Evolutionary conservation across 495 filamentous ascomycete species (phyloP).

Genomic region (Aspergillus conjunctus): DNA sequence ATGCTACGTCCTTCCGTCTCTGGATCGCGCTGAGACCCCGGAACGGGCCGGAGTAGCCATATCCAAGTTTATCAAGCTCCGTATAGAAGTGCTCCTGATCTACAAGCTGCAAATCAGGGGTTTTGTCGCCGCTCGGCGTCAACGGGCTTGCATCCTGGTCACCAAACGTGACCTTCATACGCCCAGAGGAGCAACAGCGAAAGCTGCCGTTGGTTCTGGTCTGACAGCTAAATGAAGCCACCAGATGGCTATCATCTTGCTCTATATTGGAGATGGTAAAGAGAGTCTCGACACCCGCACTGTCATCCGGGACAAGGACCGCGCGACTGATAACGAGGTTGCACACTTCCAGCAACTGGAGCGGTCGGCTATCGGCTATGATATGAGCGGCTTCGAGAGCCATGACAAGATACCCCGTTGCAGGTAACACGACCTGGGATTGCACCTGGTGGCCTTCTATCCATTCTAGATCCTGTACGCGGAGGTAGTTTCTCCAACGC

Average conservation of each 20-base stretch:
- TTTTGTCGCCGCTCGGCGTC: not conserved
- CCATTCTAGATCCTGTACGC: slow-evolving; percentile 22
- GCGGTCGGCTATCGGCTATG: slow-evolving; percentile 6
- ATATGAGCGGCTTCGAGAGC: slow-evolving; percentile 29
- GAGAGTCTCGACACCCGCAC: slow-evolving; percentile 4
- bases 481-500: slow-evolving; percentile 30
- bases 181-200: slow-evolving; percentile 4
- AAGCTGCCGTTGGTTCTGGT: not conserved
- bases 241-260: no score
- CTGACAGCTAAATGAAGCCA: slow-evolving; percentile 10
- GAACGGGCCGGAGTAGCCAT: slow-evolving; percentile 28
- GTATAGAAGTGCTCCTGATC: slow-evolving; percentile 29
- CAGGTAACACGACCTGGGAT: slow-evolving; percentile 28
- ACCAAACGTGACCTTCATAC: slow-evolving; percentile 11
- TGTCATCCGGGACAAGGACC: slow-evolving; percentile 24
- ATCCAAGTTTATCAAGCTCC: slow-evolving; percentile 23
- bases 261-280: not conserved
- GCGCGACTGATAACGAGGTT: slow-evolving; percentile 40
- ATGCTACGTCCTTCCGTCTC: slow-evolving; percentile 9
- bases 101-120: slow-evolving; percentile 17
- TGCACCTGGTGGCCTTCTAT: slow-evolving; percentile 27
- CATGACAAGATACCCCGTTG: slow-evolving; percentile 27
- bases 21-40: slow-evolving; percentile 14
- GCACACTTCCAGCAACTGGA: slow-evolving; percentile 16
- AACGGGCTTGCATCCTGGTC: not conserved